phyloP scores from a whole-genome alignment of 2,329 filamentous ascomycete species.

The Aspergillus sp. region DNA sequence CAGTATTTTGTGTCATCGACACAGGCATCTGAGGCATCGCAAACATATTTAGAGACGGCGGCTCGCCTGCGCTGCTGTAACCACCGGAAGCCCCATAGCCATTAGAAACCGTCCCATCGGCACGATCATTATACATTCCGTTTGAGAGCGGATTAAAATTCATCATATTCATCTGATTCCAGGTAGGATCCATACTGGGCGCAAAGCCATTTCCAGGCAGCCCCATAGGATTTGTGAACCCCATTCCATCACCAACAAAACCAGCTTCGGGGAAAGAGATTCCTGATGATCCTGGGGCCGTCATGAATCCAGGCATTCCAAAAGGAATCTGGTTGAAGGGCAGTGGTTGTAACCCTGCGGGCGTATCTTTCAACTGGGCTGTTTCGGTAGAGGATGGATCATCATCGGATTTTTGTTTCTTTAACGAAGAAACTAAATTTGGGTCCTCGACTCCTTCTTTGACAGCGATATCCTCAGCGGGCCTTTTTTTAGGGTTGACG shows the following conservation, averaged over 20 bases:
- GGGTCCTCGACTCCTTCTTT: slow-evolving; percentile 52
- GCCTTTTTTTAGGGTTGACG: slow-evolving; percentile 69
- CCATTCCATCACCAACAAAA: slow-evolving; percentile 32
- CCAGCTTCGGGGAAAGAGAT: slow-evolving; percentile 37
- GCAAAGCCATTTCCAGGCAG: slow-evolving; percentile 32
- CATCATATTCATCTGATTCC: slow-evolving; percentile 48
- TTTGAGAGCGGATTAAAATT: slow-evolving; percentile 36
- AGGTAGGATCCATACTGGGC: slow-evolving; percentile 34
- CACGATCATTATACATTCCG: slow-evolving; percentile 36
- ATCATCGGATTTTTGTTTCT: slow-evolving; percentile 48
- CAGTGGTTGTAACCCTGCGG: slow-evolving; percentile 17
- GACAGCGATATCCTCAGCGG: slow-evolving; percentile 68
- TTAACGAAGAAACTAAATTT: slow-evolving; percentile 31
- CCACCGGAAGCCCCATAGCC: slow-evolving; percentile 35
- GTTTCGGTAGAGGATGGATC: slow-evolving; percentile 7
- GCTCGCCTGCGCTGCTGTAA: slow-evolving; percentile 31
- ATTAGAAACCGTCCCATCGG: slow-evolving; percentile 31
- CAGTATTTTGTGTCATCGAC: slow-evolving; percentile 30
- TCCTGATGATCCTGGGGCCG: slow-evolving; percentile 28
- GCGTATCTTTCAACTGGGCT: slow-evolving; percentile 15
- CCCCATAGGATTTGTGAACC: slow-evolving; percentile 44
- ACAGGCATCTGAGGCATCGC: slow-evolving; percentile 32
- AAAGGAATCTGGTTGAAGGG: slow-evolving; percentile 28
- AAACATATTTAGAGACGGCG: slow-evolving; percentile 37
- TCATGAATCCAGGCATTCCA: slow-evolving; percentile 33